These are phyloP conservation scores for Diplosphaera chodatii DNA, from an alignment of 139 green algal species.

Conservation along the genomic window DNA sequence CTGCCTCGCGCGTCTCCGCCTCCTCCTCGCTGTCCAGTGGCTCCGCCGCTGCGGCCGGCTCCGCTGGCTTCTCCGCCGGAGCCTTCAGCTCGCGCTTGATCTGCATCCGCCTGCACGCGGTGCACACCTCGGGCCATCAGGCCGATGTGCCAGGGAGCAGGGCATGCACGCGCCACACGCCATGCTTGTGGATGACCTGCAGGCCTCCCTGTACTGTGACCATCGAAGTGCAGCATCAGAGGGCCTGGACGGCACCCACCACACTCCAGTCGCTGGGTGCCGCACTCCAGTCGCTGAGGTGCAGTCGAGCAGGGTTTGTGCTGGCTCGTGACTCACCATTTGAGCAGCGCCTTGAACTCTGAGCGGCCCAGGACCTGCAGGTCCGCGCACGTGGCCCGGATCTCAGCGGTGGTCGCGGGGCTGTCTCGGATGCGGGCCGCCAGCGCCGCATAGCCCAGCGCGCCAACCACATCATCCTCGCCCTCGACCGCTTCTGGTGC, in stretches of 20 bases:
- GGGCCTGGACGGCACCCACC: too few relatives aligned
- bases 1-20: constrained; percentile 48
- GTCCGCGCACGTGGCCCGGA: constrained; percentile 77
- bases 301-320: too few relatives aligned
- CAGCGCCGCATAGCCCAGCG: constrained; percentile 2
- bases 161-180: too few relatives aligned
- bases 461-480: constrained; percentile 5
- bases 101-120: constrained; percentile 13
- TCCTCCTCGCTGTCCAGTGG: constrained; percentile 2
- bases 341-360: constrained; percentile 98
- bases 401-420: constrained; percentile 66
- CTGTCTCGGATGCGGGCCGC: constrained; percentile 40
- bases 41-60: background rate
- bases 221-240: too few relatives aligned
- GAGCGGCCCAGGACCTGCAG: constrained; percentile 87
- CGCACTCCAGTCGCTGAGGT: too few relatives aligned
- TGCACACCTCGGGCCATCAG: too few relatives aligned
- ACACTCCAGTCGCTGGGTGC: too few relatives aligned
- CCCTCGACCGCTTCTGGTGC: constrained; percentile 12
- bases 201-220: too few relatives aligned
- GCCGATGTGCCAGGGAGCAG: too few relatives aligned
- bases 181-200: too few relatives aligned
- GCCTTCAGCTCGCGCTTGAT: constrained; percentile 31
- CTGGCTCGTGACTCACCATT: too few relatives aligned
- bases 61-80: background rate